A percentile compares a stretch with the other conserved stretches of the same genome.
phyloP scores from a whole-genome alignment of 73 alveolate species.

The Tetrahymena malaccensis region DNA sequence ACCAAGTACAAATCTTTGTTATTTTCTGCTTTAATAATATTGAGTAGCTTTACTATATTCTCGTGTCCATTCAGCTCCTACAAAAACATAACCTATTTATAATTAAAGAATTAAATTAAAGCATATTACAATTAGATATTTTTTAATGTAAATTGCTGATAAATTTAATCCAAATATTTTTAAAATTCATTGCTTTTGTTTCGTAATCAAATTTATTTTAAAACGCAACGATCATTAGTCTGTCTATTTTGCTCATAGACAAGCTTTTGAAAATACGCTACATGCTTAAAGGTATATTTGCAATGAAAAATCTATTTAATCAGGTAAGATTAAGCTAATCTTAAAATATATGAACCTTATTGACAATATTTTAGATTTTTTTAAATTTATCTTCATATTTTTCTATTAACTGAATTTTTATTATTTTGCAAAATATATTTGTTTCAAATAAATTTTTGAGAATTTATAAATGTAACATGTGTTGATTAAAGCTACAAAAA shows the following conservation, averaged over 20 bases:
- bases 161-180: background rate
- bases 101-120: background rate
- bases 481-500: background rate
- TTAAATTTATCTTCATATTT: background rate
- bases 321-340: background rate
- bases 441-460: background rate
- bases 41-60: slow-evolving; percentile 79
- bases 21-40: slow-evolving; percentile 79
- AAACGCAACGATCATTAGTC: background rate
- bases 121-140: no score
- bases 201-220: background rate
- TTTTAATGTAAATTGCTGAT: no score
- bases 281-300: no score
- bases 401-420: background rate
- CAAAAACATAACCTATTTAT: slow-evolving; percentile 44
- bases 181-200: background rate
- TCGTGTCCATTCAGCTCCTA: slow-evolving; percentile 92
- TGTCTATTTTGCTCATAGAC: background rate
- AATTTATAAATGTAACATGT: background rate
- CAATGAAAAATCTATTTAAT: no score
- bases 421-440: no score
- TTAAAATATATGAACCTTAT: background rate
- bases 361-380: background rate
- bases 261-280: background rate
- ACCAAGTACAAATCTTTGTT: slow-evolving; percentile 69